Evolutionary conservation across 2,329 filamentous ascomycete species (phyloP).

Genomic region (Emmonsia crescens): DNA sequence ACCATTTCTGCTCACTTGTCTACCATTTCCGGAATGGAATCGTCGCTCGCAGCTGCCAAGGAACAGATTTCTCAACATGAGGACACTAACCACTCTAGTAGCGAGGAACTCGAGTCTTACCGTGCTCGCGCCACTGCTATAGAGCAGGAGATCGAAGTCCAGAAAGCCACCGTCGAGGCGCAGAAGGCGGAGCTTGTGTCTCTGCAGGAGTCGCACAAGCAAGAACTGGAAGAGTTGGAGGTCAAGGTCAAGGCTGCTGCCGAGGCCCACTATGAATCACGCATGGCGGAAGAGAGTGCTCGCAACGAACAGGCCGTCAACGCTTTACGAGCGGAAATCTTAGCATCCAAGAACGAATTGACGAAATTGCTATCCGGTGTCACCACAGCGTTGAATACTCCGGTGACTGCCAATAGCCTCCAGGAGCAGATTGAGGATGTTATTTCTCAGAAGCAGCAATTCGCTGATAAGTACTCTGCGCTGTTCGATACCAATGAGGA

Average conservation of each 20-base stretch:
- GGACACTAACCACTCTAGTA: constrained; percentile 47
- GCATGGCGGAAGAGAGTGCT: constrained; percentile 41
- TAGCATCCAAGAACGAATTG: constrained; percentile 55
- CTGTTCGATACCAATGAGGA: constrained; percentile 31
- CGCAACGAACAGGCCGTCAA: constrained; percentile 50
- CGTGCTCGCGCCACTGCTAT: constrained; percentile 41
- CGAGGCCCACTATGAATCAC: constrained; percentile 28
- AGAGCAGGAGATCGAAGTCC: constrained; percentile 46
- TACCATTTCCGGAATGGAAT: constrained; percentile 64
- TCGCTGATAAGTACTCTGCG: constrained; percentile 33
- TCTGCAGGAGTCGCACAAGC: constrained; percentile 43
- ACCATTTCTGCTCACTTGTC: constrained; percentile 57
- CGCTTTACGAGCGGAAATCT: constrained; percentile 51
- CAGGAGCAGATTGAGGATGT: constrained; percentile 54
- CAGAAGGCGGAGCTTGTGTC: constrained; percentile 44
- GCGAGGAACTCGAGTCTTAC: constrained; percentile 38
- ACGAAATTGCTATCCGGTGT: constrained; percentile 55
- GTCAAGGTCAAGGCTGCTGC: constrained; percentile 26
- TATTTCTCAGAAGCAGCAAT: constrained; percentile 32
- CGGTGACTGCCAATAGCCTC: constrained; percentile 44
- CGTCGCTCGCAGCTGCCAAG: constrained; percentile 55
- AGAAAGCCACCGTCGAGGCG: constrained; percentile 44
- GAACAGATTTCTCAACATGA: constrained; percentile 57
- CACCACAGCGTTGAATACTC: constrained; percentile 29
- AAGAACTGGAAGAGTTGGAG: constrained; percentile 32